Evolutionary conservation across 495 filamentous ascomycete genomes (phyloP), one percentile per base, ranked within the genome.

Genomic region (Xylaria venustula): DNA sequence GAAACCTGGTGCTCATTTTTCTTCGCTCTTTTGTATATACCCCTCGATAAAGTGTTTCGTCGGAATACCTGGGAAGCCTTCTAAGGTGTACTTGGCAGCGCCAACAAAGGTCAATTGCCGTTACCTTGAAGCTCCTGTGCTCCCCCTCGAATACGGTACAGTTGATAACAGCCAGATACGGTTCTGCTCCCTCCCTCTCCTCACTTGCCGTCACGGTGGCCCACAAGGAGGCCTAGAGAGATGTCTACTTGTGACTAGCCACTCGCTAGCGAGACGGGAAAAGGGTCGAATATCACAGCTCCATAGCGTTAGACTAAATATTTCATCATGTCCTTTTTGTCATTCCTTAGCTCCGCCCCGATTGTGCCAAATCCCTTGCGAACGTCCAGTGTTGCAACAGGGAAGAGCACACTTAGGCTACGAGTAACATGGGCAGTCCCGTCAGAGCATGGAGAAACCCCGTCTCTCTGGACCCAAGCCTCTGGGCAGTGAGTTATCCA

Each of bases 121-220:
- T 2, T 34, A 40, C 22, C 42, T 55, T 55, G 40, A 7, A 40
- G 12, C 26, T 32, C 53, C 15, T 25, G 19, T 32, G 3, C 25
- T 22, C 37, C 5, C 47, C 25, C 28, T 15, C 17, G 11, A 36
- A 25, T 32, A 34, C 15, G 19, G 37, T 22, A 25, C 36, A 45
- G 30, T 44, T 28, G 22, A 52, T 60, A 23, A 17, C 48, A 51
- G 3, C 36, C 25, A 36, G 42, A 22, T 26, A 32, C 47, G 46
- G 45, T 28, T 32, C 34, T 42, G 37, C 47, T 34, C 40, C 40
- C 47, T 34, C 40, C 40, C 25, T 51, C 60, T 61, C 62, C 61
- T 68, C 62, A 63, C 66, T 59, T 68, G 64, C 66, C 64, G 61
- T 59, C 61, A 64, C 62, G 56, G 54, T 58, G 56, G 66, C 57